These are phyloP conservation scores for Kwoniella heveanensis DNA, from an alignment of 768 basidiomycete genomes.

Conservation along the genomic window DNA sequence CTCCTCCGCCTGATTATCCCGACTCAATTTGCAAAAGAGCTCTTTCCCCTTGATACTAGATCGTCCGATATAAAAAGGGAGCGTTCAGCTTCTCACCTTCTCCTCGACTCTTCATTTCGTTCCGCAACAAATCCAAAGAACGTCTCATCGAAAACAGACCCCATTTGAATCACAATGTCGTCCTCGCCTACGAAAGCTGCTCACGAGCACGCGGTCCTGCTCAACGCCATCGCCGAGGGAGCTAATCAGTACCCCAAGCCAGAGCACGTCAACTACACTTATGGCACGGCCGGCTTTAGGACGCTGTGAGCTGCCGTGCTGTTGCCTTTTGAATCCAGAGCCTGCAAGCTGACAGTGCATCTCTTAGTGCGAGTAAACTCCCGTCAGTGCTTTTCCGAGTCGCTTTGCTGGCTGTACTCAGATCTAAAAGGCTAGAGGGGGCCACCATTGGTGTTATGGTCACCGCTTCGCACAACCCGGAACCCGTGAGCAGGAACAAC, in stretches of 20 bases:
- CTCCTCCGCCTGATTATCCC: not conserved
- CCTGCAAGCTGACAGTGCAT: constrained; percentile 3
- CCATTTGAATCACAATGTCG: no score
- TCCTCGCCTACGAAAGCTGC: constrained; percentile 28
- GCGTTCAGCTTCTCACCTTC: not conserved
- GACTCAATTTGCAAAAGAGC: not conserved
- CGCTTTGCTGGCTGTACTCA: constrained; percentile 81
- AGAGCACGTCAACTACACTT: constrained; percentile 69
- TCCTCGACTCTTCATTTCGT: not conserved
- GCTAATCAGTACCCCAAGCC: constrained; percentile 67
- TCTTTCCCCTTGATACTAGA: not conserved
- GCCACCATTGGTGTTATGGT: constrained; percentile 96
- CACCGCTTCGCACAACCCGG: constrained; percentile 99
- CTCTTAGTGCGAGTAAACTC: constrained; percentile 58
- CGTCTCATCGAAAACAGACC: no score
- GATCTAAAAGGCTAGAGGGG: constrained; percentile 89
- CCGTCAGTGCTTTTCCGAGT: constrained; percentile 94
- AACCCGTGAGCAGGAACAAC: constrained; percentile 63
- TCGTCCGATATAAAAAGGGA: not conserved
- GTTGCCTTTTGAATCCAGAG: no score
- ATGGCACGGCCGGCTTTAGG: constrained; percentile 94
- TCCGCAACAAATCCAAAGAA: no score
- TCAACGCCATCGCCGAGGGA: constrained; percentile 41
- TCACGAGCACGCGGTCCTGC: constrained; percentile 37
- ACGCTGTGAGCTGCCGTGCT: constrained; percentile 79